Base-by-base conservation (phyloP, 257 asterid species). In the Anisodus tanguticus region DNA sequence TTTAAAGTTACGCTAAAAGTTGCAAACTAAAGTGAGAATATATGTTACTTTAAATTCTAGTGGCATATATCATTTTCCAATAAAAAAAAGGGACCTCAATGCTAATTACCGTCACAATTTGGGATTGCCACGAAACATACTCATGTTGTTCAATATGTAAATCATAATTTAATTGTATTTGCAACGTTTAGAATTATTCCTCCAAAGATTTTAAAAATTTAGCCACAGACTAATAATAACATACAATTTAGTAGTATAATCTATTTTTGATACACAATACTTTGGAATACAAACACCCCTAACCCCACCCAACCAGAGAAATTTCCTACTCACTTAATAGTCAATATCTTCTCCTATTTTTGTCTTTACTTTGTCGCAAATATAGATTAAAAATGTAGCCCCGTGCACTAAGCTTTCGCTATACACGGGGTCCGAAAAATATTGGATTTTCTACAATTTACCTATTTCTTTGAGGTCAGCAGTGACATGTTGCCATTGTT, bases 401-500 rank as follows among this genome's bases (percentile, higher is more conserved):
- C 31, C 2, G 1, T 31, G 35, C 35, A 31, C 35, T 31, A 31
- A 31, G 35, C 1, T 31, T 22, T 22, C 0, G 26, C 26, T 22
- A 22, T 22, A 0, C 26, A 22, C 26, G 0, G 0, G 0, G 0
- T 22, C 0, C 0, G 26, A 22, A 22, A 22, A 31, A 31, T 31
- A 31, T 31, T 31, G 35, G 2, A 31, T 43, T 17, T 8, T 70
- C 8, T 15, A 70, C 57, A 17, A n/a, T 22, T 72, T 72, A 22
- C 19, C 60, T 11, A 19, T 5, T 74, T 77, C 49, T 77, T 77
- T 77, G 82, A 51, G 7, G 49, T 77, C 62, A 77, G 64, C 82
- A 13, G 64, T 53, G 82, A 53, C 81, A 53, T 53, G 15, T 76
- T 76, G 19, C 60, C 45, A 6, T 49, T 74, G 78, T 45, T 31